These are phyloP conservation scores for Canariomyces notabilis DNA, from an alignment of 2,329 filamentous ascomycete species.

Conservation along the genomic window DNA sequence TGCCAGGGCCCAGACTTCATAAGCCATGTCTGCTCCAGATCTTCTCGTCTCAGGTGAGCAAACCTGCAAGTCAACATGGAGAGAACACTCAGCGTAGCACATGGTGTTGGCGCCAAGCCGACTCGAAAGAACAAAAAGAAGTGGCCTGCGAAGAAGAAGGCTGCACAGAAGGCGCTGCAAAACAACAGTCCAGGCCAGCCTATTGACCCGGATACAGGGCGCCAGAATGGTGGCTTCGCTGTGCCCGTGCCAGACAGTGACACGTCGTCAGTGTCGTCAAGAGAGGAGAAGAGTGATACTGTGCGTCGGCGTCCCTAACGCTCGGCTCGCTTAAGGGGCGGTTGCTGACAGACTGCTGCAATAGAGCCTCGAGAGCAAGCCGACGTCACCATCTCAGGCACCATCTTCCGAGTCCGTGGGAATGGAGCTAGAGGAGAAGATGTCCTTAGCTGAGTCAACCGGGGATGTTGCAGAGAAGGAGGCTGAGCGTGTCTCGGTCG, in stretches of 20 bases:
- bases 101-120: background rate
- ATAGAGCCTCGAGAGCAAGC: slow-evolving; percentile 1
- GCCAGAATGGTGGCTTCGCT: background rate
- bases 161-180: background rate
- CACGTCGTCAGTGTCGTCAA: background rate
- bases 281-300: slow-evolving; percentile 2
- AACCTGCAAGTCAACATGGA: background rate
- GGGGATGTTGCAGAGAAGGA: slow-evolving; percentile 19
- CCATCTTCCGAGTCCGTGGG: background rate
- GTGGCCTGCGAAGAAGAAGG: background rate
- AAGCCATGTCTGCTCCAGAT: slow-evolving; percentile 1
- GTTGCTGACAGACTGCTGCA: background rate
- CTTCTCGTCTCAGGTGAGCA: slow-evolving; percentile 10
- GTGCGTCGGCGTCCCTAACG: background rate
- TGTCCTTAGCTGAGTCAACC: slow-evolving; percentile 13
- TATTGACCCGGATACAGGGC: background rate
- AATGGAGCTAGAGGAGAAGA: background rate
- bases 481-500: slow-evolving; percentile 11
- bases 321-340: background rate
- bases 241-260: background rate
- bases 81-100: background rate
- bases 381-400: background rate
- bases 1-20: background rate
- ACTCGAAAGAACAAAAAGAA: background rate
- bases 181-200: background rate